Evolutionary conservation across 78 protist genomes (phyloP), one percentile per base, ranked within the genome.

Genomic region (Andalucia godoyi): DNA sequence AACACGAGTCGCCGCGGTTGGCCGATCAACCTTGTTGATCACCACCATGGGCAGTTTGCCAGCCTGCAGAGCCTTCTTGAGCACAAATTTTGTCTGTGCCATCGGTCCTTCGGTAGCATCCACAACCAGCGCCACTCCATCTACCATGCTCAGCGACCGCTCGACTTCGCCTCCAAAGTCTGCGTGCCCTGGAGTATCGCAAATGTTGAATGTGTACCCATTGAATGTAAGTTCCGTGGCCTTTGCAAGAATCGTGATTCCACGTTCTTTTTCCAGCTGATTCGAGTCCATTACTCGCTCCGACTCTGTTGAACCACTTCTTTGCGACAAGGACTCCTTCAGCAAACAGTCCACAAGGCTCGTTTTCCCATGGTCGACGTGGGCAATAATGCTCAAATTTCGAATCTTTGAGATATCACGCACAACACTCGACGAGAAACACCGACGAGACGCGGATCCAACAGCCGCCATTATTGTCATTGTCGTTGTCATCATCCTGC

Each of bases 131-230:
- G 85, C 71, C 2, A 85, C 84, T 34, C 92, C 92, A 29, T 86
- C 92, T 23, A 86, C 92, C 72, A 86, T 76, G 21, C 66, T 32
- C 45, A 86, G 32, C 3, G 71, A 77, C 27, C 92, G 92, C 70
- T 86, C 92, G 2, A 85, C 93, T 52, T 88, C 93, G 51, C 93
- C 93, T 39, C 87, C 86, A 33, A 88, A 88, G 70, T 88, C 93
- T 36, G 84, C 88, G 76, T 88, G 93, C 42, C 93, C 93, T 47
- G 93, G 93, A 32, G 93, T 88, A 65, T 88, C 93, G 51, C 84
- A 85, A 50, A 80, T 75, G 67, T 84, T 88, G 43, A 84, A 58
- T 52, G 64, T 72, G 68, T 73, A 57, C 33, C 49, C 38, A n/a
- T 69, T 58, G 45, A 29, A 70, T 13, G 23, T 29, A 33, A 81